phyloP scores from a whole-genome alignment of 129 eudicot genomes.

The Scalesia atractyloides region DNA sequence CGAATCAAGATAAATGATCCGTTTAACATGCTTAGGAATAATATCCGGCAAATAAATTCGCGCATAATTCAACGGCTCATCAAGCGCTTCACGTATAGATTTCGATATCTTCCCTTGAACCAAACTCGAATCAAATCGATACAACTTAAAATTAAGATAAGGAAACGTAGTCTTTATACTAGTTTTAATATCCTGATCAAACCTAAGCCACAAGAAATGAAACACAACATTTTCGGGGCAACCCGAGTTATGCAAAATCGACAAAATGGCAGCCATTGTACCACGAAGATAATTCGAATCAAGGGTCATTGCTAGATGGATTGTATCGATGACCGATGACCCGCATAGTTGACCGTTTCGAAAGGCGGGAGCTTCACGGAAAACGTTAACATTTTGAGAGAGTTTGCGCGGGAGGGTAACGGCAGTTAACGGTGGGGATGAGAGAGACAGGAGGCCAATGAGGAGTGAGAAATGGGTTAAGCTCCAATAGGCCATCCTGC shows the following conservation, averaged over 20 bases:
- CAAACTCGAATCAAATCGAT: slow-evolving; percentile 36
- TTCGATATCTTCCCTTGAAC: slow-evolving; percentile 53
- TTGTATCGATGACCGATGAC: slow-evolving; percentile 30
- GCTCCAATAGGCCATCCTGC: slow-evolving; percentile 79
- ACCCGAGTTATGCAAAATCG: slow-evolving; percentile 48
- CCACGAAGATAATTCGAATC: slow-evolving; percentile 52
- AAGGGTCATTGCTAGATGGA: slow-evolving; percentile 57
- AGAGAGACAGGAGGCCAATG: slow-evolving; percentile 74
- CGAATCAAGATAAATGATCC: slow-evolving; percentile 52
- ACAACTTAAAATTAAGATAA: slow-evolving; percentile 39
- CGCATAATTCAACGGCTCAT: slow-evolving; percentile 52
- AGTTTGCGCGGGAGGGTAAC: slow-evolving; percentile 42
- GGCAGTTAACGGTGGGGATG: slow-evolving; percentile 27
- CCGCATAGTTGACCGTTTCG: slow-evolving; percentile 49
- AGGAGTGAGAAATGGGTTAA: slow-evolving; percentile 37
- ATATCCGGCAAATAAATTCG: slow-evolving; percentile 49
- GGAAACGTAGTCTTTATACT: slow-evolving; percentile 43
- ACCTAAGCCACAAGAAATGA: slow-evolving; percentile 46
- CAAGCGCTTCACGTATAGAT: slow-evolving; percentile 51
- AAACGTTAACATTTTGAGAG: slow-evolving; percentile 28
- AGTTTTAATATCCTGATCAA: slow-evolving; percentile 35
- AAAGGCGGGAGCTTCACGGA: slow-evolving; percentile 62
- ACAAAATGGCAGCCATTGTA: slow-evolving; percentile 52
- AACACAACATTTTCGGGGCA: slow-evolving; percentile 53
- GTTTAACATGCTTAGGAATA: slow-evolving; percentile 37